phyloP scores from a whole-genome alignment of 352 stramenopile species.

The Globisporangium parvum region DNA sequence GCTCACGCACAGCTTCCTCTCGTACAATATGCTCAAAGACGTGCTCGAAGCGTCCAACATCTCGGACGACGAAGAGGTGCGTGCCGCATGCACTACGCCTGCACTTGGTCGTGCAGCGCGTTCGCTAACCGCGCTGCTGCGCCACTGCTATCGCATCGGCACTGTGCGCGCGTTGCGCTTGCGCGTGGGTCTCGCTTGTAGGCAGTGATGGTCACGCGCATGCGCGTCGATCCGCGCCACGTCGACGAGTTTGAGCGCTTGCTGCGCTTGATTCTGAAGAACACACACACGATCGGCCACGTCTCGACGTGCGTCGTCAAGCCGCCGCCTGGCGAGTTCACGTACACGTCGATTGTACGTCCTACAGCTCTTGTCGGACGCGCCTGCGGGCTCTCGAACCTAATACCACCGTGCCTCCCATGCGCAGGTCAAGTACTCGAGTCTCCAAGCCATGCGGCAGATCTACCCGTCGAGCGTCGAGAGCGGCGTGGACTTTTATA shows the following conservation, averaged over 20 bases:
- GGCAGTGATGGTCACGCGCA: conserved; percentile 80
- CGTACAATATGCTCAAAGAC: conserved; percentile 72
- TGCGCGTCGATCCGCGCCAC: conserved; percentile 67
- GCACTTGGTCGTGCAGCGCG: background rate
- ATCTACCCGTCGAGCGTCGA: conserved; percentile 66
- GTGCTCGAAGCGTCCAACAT: conserved; percentile 74
- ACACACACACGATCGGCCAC: conserved; percentile 68
- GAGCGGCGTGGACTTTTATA: conserved; percentile 70
- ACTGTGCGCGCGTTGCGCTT: background rate
- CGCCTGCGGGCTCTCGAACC: too few species aligned
- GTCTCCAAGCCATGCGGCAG: conserved; percentile 60
- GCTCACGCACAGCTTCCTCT: conserved; percentile 58
- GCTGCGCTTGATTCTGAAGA: conserved; percentile 76
- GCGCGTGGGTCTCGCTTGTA: conserved; percentile 11
- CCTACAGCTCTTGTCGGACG: too few species aligned
- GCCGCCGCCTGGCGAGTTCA: conserved; percentile 62
- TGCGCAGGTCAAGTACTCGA: conserved; percentile 83
- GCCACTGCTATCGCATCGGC: too few species aligned
- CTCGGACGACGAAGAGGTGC: conserved; percentile 71
- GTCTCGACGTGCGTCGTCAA: conserved; percentile 81
- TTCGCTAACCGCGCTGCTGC: background rate
- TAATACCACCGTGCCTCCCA: too few species aligned
- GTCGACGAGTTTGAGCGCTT: conserved; percentile 76
- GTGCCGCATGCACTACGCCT: background rate
- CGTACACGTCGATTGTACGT: conserved; percentile 80